phyloP scores from a whole-genome alignment of 345 rosid species.

The Dimocarpus longan region DNA sequence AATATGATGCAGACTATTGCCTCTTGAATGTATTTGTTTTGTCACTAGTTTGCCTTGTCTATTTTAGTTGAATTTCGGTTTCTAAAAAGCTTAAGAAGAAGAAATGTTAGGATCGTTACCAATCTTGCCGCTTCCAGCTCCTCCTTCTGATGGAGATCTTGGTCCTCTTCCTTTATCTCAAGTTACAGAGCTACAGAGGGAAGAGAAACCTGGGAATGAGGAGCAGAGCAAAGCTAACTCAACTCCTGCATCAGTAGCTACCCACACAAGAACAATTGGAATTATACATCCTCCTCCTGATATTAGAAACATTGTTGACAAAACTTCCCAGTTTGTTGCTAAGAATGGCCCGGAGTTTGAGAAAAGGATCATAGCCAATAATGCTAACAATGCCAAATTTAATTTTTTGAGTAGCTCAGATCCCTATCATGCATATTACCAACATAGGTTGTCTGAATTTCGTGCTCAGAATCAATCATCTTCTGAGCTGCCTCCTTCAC shows the following conservation, averaged over 20 bases:
- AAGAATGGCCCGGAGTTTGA: slow-evolving; percentile 72
- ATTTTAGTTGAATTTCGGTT: neutral
- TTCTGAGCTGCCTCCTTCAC: slow-evolving; percentile 35
- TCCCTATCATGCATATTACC: slow-evolving; percentile 66
- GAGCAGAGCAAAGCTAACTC: slow-evolving; percentile 33
- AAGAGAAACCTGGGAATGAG: slow-evolving; percentile 32
- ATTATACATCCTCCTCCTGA: slow-evolving; percentile 70
- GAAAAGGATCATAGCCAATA: slow-evolving; percentile 55
- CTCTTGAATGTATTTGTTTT: neutral
- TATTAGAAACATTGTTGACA: slow-evolving; percentile 60
- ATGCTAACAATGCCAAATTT: slow-evolving; percentile 64
- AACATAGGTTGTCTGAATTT: slow-evolving; percentile 55
- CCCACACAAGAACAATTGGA: slow-evolving; percentile 66
- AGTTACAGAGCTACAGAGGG: slow-evolving; percentile 34
- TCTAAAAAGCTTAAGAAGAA: neutral
- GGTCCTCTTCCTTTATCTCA: slow-evolving; percentile 47
- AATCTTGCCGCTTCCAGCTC: slow-evolving; percentile 57
- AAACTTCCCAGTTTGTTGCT: slow-evolving; percentile 60
- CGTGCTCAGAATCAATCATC: slow-evolving; percentile 57
- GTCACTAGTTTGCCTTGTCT: neutral
- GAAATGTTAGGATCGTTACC: slow-evolving; percentile 41
- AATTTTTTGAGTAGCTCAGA: slow-evolving; percentile 54
- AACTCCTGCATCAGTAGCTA: slow-evolving; percentile 48
- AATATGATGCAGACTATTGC: neutral
- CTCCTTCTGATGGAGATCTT: slow-evolving; percentile 45